Percentiles rank a stretch among this genome's conserved stretches.
Evolutionary conservation across 345 rosid genomes (phyloP).

Genomic region (Rubroshorea leprosula): DNA sequence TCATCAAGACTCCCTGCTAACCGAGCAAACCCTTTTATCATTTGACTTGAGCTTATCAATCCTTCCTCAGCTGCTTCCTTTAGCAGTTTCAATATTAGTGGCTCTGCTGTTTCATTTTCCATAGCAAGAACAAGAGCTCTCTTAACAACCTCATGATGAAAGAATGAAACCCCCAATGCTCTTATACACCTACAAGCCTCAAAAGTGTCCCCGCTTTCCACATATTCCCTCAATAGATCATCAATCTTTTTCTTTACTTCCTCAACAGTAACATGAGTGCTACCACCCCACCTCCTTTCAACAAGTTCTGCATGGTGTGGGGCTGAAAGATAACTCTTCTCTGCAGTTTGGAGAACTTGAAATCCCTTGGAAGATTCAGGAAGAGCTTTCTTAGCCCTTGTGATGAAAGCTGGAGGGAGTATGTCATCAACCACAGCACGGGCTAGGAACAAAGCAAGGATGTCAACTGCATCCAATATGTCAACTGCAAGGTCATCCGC

Average conservation of each 20-base stretch:
- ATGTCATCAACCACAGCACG: slow-evolving; percentile 97
- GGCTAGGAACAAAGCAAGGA: slow-evolving; percentile 88
- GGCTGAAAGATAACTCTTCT: slow-evolving; percentile 95
- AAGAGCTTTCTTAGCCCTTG: slow-evolving; percentile 72
- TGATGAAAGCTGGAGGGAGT: slow-evolving; percentile 83
- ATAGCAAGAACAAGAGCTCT: slow-evolving; percentile 84
- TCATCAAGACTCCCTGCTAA: slow-evolving; percentile 88
- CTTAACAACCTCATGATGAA: slow-evolving; percentile 98
- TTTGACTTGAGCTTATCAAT: slow-evolving; percentile 89
- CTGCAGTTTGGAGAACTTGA: slow-evolving; percentile 78
- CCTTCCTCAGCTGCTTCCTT: slow-evolving; percentile 97
- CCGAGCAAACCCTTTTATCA: slow-evolving; percentile 83
- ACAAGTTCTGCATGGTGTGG: slow-evolving; percentile 98
- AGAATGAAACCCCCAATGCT: slow-evolving; percentile 85
- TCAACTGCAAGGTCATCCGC: slow-evolving; percentile 95
- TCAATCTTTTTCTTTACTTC: slow-evolving; percentile 90
- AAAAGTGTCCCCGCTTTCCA: slow-evolving; percentile 70
- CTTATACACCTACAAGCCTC: slow-evolving; percentile 98
- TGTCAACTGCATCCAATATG: slow-evolving; percentile 78
- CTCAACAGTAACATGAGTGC: slow-evolving; percentile 84
- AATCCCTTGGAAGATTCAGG: slow-evolving; percentile 76
- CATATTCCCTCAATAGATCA: slow-evolving; percentile 77
- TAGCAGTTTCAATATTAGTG: slow-evolving; percentile 60
- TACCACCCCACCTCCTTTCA: slow-evolving; percentile 99
- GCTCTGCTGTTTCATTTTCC: slow-evolving; percentile 68